Conservation (phyloP, 805 yeast species). For the Nakazawaea ishiwadae region DNA sequence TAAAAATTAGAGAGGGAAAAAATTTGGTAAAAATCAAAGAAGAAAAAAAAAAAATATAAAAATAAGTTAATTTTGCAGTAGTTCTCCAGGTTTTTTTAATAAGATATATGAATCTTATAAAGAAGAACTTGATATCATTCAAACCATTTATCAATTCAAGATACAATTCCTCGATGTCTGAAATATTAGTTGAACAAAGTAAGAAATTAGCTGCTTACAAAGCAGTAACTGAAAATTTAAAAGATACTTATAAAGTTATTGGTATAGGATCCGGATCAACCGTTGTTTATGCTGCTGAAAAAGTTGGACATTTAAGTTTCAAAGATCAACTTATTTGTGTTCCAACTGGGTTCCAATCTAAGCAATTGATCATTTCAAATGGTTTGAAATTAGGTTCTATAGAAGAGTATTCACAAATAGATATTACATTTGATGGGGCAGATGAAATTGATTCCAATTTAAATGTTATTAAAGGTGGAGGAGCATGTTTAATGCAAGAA, state of each 20-base stretch:
- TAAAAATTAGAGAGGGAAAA: too few relatives aligned
- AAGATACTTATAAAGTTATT: conserved; percentile 61
- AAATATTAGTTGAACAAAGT: conserved; percentile 65
- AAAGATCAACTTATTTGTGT: conserved; percentile 66
- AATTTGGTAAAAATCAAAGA: too few relatives aligned
- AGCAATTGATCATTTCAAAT: conserved; percentile 76
- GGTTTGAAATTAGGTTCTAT: conserved; percentile 75
- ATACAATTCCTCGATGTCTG: neutral
- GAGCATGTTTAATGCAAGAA: conserved; percentile 96
- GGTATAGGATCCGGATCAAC: conserved; percentile 98
- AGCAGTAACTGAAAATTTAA: conserved; percentile 88
- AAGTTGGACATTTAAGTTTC: conserved; percentile 66
- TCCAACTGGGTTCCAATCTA: conserved; percentile 96
- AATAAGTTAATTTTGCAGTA: too few relatives aligned
- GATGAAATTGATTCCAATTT: conserved; percentile 85
- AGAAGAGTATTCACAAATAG: conserved; percentile 79
- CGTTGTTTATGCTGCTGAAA: conserved; percentile 94
- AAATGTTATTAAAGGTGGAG: conserved; percentile 96
- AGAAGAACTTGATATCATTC: neutral
- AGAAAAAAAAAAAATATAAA: too few relatives aligned
- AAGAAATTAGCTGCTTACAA: conserved; percentile 84
- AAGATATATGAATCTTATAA: neutral
- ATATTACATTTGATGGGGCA: conserved; percentile 97
- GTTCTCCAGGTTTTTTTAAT: too few relatives aligned
- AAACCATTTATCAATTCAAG: neutral